These are phyloP conservation scores for Boletellus ananas DNA, from an alignment of 768 basidiomycete species.

Conservation along the genomic window DNA sequence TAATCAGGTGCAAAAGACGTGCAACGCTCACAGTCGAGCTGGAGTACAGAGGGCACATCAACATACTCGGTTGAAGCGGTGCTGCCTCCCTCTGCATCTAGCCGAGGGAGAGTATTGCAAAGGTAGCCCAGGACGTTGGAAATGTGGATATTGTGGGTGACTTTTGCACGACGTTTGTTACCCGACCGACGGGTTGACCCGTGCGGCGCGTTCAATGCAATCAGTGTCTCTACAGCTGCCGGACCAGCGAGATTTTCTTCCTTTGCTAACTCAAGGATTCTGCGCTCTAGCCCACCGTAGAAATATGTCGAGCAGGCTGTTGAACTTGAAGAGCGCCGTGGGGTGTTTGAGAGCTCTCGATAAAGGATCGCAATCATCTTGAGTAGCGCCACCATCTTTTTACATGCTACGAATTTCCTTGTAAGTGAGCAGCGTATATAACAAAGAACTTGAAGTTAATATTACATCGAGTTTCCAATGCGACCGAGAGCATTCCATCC, in stretches of 20 bases:
- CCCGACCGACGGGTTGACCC: no score
- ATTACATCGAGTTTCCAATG: slow-evolving; percentile 4
- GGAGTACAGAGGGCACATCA: not conserved
- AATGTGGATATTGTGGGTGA: not conserved
- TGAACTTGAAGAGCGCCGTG: no score
- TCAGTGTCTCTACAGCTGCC: slow-evolving; percentile 4
- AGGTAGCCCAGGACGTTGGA: slow-evolving; percentile 6
- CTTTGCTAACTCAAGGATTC: not conserved
- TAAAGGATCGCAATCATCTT: slow-evolving; percentile 2
- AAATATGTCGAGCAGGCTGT: not conserved
- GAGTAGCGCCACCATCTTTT: not conserved
- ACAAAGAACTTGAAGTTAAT: no score
- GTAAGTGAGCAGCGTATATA: not conserved
- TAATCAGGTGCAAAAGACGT: no score
- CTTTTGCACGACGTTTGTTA: not conserved
- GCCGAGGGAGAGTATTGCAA: slow-evolving; percentile 1
- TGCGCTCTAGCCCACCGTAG: not conserved
- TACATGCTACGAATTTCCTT: not conserved
- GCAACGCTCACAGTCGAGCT: not conserved
- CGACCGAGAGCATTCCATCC: not conserved
- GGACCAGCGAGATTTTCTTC: not conserved
- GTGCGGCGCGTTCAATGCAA: not conserved
- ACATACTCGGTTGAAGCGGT: no score
- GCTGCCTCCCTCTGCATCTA: not conserved
- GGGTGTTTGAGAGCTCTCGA: not conserved